A percentile compares a stretch with the other conserved stretches of the same genome.
Conservation (phyloP, 1,139 yeast genomes). For the Zygosaccharomyces sapae region DNA sequence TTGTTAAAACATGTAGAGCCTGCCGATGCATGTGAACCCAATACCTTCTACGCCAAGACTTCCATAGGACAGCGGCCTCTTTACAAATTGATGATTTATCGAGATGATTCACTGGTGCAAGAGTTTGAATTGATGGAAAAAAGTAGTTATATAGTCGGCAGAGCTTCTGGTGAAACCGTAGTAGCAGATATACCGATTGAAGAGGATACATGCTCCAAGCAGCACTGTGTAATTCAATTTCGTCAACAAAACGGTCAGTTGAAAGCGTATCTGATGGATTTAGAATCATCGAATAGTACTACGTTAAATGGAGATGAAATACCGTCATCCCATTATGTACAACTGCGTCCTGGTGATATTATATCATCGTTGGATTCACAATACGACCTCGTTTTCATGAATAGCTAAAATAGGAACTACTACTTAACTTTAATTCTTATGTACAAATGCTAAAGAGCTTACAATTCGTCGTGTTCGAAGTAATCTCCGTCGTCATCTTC, state of each 20-base stretch:
- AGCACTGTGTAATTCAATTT: slow-evolving; percentile 57
- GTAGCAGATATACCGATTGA: slow-evolving; percentile 45
- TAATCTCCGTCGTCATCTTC: slow-evolving; percentile 51
- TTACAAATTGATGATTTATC: slow-evolving; percentile 25
- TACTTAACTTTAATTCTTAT: neutral
- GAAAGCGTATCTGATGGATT: slow-evolving; percentile 48
- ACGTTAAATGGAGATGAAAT: slow-evolving; percentile 44
- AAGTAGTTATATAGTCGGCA: slow-evolving; percentile 43
- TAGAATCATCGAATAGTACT: slow-evolving; percentile 54
- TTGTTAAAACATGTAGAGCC: slow-evolving; percentile 46
- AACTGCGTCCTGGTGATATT: slow-evolving; percentile 46
- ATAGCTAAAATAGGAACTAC: slow-evolving; percentile 6
- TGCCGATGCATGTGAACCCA: slow-evolving; percentile 39
- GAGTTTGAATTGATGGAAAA: slow-evolving; percentile 35
- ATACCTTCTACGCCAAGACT: slow-evolving; percentile 24
- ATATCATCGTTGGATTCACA: slow-evolving; percentile 40
- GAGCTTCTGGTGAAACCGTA: slow-evolving; percentile 38
- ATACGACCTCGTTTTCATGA: slow-evolving; percentile 22
- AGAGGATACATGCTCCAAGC: slow-evolving; percentile 46
- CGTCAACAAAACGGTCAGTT: slow-evolving; percentile 29
- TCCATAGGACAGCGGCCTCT: slow-evolving; percentile 32
- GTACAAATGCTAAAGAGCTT: slow-evolving; percentile 21
- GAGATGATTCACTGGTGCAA: slow-evolving; percentile 15
- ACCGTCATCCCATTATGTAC: slow-evolving; percentile 47
- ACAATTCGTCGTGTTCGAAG: slow-evolving; percentile 59